Percentiles rank a stretch among this genome's conserved stretches.
Evolutionary conservation across 179 eudicot genomes (phyloP).

Genomic region (Beta macrorhiza): DNA sequence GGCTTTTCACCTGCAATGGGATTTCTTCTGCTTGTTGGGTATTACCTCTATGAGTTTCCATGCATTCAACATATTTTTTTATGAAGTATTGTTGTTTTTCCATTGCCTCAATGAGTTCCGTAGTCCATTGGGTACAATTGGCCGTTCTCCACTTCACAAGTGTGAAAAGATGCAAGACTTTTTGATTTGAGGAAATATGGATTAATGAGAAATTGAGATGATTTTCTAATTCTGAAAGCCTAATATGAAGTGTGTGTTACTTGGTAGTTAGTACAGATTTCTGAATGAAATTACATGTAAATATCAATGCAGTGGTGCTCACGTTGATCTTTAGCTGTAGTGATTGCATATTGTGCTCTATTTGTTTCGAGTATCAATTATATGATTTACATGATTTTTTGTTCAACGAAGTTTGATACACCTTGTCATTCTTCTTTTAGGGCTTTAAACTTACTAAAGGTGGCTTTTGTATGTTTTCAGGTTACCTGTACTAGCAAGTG

Average conservation of each 20-base stretch:
- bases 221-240: neutral
- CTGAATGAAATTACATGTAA: neutral
- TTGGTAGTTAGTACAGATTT: neutral
- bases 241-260: neutral
- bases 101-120: neutral
- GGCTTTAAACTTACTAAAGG: neutral
- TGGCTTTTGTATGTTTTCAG: conserved; percentile 36
- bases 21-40: neutral
- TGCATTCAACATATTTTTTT: neutral
- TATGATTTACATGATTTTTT: too few species aligned
- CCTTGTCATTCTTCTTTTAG: neutral
- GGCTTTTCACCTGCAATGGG: neutral
- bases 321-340: neutral
- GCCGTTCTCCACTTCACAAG: neutral
- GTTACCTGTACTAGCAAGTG: conserved; percentile 87
- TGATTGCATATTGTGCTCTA: neutral
- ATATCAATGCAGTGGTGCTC: neutral
- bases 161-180: neutral
- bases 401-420: neutral
- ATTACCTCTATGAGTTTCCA: neutral
- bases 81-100: neutral
- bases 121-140: neutral
- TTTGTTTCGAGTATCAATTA: neutral
- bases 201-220: neutral
- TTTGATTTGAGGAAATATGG: neutral